Evolutionary conservation across 169 alveolate species (phyloP).

Genomic region (Amoebophrya sp.): DNA sequence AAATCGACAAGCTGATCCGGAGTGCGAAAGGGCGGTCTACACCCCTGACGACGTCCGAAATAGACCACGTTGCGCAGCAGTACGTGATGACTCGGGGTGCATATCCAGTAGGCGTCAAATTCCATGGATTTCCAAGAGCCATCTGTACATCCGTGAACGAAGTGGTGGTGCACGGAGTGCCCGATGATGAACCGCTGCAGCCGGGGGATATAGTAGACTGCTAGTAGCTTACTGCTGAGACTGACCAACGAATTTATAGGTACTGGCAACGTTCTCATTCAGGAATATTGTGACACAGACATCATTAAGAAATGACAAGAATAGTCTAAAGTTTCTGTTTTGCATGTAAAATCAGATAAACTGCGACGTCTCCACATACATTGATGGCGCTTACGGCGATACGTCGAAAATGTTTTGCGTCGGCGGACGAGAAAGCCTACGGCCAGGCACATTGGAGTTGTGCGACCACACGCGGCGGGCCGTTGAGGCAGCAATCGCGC

Average conservation of each 20-base stretch:
- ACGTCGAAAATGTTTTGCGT: slow-evolving; percentile 53
- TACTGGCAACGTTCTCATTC: too few relatives aligned
- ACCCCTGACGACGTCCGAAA: not conserved
- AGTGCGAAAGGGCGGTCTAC: too few relatives aligned
- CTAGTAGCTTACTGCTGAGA: too few relatives aligned
- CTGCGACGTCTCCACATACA: slow-evolving; percentile 77
- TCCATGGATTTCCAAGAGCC: slow-evolving; percentile 83
- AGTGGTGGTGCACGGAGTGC: slow-evolving; percentile 78
- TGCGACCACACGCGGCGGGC: slow-evolving; percentile 51
- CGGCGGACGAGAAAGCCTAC: slow-evolving; percentile 55
- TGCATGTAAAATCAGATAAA: too few relatives aligned
- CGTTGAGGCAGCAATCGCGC: slow-evolving; percentile 68
- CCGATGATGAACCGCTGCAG: slow-evolving; percentile 71
- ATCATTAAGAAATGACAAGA: too few relatives aligned
- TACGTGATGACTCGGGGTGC: slow-evolving; percentile 47
- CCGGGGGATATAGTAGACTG: slow-evolving; percentile 75
- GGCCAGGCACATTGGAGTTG: slow-evolving; percentile 55
- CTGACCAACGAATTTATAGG: too few relatives aligned
- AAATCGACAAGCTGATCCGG: not conserved
- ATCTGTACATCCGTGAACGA: slow-evolving; percentile 87
- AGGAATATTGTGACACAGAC: too few relatives aligned
- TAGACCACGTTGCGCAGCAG: not conserved
- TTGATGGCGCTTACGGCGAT: slow-evolving; percentile 77
- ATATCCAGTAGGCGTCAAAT: slow-evolving; percentile 87
- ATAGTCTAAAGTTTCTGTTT: too few relatives aligned